Evolutionary conservation across 1,139 yeast genomes (phyloP), one percentile per base, ranked within the genome.

Genomic region (Geotrichum carabidarum): DNA sequence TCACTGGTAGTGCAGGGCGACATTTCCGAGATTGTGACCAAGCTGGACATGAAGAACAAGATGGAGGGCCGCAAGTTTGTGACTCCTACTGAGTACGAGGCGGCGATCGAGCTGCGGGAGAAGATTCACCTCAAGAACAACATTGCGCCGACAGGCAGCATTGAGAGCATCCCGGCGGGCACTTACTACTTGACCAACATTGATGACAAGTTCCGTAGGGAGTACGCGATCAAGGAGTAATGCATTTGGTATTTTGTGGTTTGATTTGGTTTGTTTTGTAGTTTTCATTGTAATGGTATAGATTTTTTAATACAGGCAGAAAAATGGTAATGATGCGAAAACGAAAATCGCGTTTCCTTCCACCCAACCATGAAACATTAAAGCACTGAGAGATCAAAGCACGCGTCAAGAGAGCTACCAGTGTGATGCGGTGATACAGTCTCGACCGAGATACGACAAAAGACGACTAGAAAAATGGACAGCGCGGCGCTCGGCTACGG

Each of bases 141-240:
- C 62, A 86, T 80, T 77, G 75, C 78, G 69, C 99, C 99, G 62
- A 71, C 77, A 57, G 98, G 99, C 53, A 76, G 84, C 44, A 76
- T 82, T 63, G 96, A 87, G 30, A 76, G 79, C 67, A 75, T 94
- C 65, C 77, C 80, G 58, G 62, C 76, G 44, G 97, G 97, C 56
- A 79, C 91, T 57, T 94, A 88, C 77, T 94, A 93, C 74, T 80
- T 94, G 71, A 79, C 82, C 60, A 82, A 82, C 64, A 78, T 94
- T 65, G 94, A 91, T 72, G 98, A 90, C 70, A 88, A 80, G 76
- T 94, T 73, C 79, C 89, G 90, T 78, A 86, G 99, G 77, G 69
- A 70, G 57, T 91, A 91, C 69, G 83, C 79, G 57, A 70, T 80
- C 64, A 85, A 84, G 73, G 76, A 79, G 62, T 80, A 73, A 64